Percentiles rank a stretch among this genome's conserved stretches.
Conservation (phyloP, 2,329 filamentous ascomycete genomes). For the Neospermospora avenae region DNA sequence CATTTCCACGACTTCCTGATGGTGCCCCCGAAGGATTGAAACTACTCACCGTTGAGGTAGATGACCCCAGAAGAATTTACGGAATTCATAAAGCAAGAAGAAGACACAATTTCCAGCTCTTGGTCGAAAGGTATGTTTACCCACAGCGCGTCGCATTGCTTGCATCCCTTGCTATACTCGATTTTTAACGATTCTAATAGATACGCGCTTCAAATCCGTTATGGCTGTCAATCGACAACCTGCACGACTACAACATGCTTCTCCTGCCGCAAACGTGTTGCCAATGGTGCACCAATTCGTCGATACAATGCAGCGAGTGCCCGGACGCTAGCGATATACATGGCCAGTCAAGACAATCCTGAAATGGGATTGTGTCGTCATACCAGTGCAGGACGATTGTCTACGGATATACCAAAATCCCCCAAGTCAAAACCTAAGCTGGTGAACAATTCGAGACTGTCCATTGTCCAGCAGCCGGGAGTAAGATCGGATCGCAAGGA, state of each 20-base stretch:
- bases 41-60: constrained; percentile 53
- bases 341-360: constrained; percentile 77
- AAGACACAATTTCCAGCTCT: constrained; percentile 60
- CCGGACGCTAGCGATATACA: constrained; percentile 72
- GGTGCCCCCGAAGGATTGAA: constrained; percentile 59
- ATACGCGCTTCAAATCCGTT: constrained; percentile 76
- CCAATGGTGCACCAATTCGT: constrained; percentile 66
- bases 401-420: constrained; percentile 2
- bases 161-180: constrained; percentile 15
- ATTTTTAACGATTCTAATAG: constrained; percentile 42
- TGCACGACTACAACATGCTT: constrained; percentile 79
- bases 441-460: neutral
- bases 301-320: constrained; percentile 80
- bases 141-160: constrained; percentile 5
- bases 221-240: constrained; percentile 67
- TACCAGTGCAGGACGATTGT: constrained; percentile 17
- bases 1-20: constrained; percentile 55
- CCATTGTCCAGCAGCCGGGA: neutral
- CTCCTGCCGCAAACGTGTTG: constrained; percentile 67
- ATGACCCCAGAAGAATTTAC: constrained; percentile 60
- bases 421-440: constrained; percentile 3
- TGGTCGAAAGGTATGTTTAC: constrained; percentile 66
- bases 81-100: constrained; percentile 58
- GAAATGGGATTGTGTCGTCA: constrained; percentile 63
- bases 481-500: neutral